A percentile compares a stretch with the other conserved stretches of the same genome.
phyloP scores from a whole-genome alignment of 305 asterid genomes.

The Solanum hybrid region DNA sequence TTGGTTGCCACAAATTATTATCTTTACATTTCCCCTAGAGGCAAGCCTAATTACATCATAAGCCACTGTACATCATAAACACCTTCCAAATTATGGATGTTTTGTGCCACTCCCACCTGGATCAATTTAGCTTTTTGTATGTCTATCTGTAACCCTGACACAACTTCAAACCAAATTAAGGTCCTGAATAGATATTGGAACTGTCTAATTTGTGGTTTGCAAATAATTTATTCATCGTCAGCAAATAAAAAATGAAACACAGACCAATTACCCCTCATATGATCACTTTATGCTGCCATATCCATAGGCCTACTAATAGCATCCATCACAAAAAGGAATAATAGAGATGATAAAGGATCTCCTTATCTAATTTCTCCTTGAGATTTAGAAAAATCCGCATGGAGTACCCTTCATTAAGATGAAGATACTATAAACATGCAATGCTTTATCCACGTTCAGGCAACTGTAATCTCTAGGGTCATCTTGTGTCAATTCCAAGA shows the following conservation, averaged over 20 bases:
- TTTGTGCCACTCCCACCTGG: neutral
- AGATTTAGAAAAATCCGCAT: neutral
- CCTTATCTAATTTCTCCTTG: neutral
- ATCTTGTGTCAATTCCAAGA: neutral
- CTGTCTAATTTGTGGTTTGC: neutral
- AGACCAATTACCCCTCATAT: neutral
- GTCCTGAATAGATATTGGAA: neutral
- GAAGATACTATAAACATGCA: neutral
- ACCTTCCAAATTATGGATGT: neutral
- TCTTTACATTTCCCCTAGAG: neutral
- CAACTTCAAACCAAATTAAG: neutral
- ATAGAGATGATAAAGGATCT: neutral
- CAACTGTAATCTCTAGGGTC: neutral
- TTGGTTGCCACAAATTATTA: neutral
- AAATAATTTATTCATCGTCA: neutral
- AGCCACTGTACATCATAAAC: neutral
- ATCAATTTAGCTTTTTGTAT: neutral
- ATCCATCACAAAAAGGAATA: neutral
- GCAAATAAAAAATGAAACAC: neutral
- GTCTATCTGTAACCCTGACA: neutral
- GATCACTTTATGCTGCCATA: neutral
- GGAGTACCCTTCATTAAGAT: neutral
- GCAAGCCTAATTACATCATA: neutral
- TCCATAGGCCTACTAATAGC: neutral
- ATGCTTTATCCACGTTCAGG: neutral